Evolutionary conservation across 306 rosid genomes (phyloP).

Genomic region (Aeschynomene evenia): DNA sequence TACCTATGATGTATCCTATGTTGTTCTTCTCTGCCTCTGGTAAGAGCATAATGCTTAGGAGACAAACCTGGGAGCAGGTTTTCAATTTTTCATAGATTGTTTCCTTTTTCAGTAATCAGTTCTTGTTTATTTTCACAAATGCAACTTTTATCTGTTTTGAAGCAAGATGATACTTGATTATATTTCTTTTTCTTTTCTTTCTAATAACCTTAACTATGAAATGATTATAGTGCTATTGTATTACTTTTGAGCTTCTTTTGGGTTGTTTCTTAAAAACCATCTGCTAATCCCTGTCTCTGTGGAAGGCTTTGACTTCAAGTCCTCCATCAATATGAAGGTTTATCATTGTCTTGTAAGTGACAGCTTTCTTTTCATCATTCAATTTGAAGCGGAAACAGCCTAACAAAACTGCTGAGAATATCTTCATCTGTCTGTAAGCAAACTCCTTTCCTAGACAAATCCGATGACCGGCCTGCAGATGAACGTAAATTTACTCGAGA

Average conservation of each 20-base stretch:
- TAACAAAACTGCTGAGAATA: conserved; percentile 58
- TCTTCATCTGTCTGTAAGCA: conserved; percentile 89
- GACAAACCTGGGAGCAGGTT: too few relatives aligned
- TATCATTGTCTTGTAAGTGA: conserved; percentile 75
- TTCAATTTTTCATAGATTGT: too few relatives aligned
- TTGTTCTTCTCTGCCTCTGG: too few relatives aligned
- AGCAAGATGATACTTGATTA: background rate
- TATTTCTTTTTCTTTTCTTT: background rate
- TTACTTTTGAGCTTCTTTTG: background rate
- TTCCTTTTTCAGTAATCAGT: too few relatives aligned
- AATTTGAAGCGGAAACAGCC: conserved; percentile 56
- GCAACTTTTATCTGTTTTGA: background rate
- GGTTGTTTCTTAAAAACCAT: background rate
- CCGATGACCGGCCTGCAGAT: conserved; percentile 75
- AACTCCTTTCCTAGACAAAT: conserved; percentile 88
- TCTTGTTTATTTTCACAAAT: background rate
- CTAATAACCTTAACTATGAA: background rate
- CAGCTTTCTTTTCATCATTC: conserved; percentile 55
- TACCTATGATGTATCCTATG: too few relatives aligned
- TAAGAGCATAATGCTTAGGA: too few relatives aligned
- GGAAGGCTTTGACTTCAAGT: conserved; percentile 55
- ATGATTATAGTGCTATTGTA: background rate
- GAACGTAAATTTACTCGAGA: conserved; percentile 2
- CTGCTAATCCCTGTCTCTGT: conserved; percentile 35
- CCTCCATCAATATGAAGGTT: conserved; percentile 80